Percentiles rank a stretch among this genome's conserved stretches.
phyloP scores from a whole-genome alignment of 2,329 filamentous ascomycete genomes.

The Phialophora tarda region DNA sequence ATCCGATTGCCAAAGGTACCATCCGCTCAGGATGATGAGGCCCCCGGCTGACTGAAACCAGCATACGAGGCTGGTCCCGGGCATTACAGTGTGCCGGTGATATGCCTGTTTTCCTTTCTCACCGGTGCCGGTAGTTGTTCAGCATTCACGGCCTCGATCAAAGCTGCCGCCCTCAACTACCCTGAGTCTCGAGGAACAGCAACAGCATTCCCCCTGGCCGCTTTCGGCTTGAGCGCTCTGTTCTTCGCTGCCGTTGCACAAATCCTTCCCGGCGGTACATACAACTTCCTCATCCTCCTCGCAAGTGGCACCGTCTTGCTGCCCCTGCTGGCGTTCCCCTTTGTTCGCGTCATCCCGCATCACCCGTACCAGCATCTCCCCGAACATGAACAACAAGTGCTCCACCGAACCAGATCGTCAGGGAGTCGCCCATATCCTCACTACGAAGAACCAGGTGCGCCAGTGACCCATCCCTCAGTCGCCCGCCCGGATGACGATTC shows the following conservation, averaged over 20 bases:
- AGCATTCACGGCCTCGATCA: constrained; percentile 87
- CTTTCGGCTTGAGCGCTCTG: constrained; percentile 93
- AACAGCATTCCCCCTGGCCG: constrained; percentile 89
- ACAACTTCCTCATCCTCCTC: constrained; percentile 78
- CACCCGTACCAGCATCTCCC: constrained; percentile 54
- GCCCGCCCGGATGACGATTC: constrained; percentile 39
- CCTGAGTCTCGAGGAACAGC: constrained; percentile 89
- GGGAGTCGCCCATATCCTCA: constrained; percentile 41
- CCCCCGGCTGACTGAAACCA: constrained; percentile 45
- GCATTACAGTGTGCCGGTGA: constrained; percentile 59
- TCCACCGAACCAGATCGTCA: constrained; percentile 44
- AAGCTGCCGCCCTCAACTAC: constrained; percentile 86
- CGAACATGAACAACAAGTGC: constrained; percentile 44
- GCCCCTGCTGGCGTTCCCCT: constrained; percentile 79
- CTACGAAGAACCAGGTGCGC: constrained; percentile 48
- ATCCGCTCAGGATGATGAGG: constrained; percentile 8
- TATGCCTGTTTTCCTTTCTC: constrained; percentile 85
- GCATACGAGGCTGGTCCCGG: constrained; percentile 74
- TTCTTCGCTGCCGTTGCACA: constrained; percentile 87
- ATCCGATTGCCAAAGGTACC: constrained; percentile 68
- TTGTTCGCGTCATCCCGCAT: constrained; percentile 71
- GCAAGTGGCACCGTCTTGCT: constrained; percentile 78
- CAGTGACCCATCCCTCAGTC: constrained; percentile 42
- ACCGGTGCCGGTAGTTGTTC: constrained; percentile 88
- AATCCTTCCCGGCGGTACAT: constrained; percentile 81